A percentile compares a stretch with the other conserved stretches of the same genome.
These are phyloP conservation scores for Primulina eburnea DNA, from an alignment of 257 asterid species.

Conservation along the genomic window DNA sequence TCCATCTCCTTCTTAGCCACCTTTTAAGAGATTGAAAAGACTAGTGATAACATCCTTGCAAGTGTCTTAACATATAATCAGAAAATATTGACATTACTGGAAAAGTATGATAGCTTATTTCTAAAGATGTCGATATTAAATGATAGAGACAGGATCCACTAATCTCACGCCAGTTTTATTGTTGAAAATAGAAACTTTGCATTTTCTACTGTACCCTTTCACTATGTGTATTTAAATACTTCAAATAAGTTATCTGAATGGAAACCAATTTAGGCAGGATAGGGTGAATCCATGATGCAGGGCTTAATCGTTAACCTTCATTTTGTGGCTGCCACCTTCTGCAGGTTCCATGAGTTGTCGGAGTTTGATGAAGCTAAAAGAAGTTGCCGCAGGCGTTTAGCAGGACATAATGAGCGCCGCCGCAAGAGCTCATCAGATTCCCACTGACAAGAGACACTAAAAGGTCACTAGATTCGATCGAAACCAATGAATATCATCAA, in stretches of 20 bases:
- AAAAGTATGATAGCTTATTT: too few relatives aligned
- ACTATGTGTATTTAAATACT: neutral
- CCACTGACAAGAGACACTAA: constrained; percentile 33
- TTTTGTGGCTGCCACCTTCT: constrained; percentile 25
- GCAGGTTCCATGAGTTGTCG: constrained; percentile 80
- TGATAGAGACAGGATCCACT: neutral
- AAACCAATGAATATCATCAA: constrained; percentile 16
- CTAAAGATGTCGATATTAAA: too few relatives aligned
- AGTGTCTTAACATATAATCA: neutral
- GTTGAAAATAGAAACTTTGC: neutral
- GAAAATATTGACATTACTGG: neutral
- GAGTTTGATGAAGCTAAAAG: constrained; percentile 84
- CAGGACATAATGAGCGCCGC: constrained; percentile 90
- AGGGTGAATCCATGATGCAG: constrained; percentile 12
- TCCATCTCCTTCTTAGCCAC: neutral
- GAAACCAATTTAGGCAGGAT: constrained; percentile 15
- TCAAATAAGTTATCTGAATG: neutral
- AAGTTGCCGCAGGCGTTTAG: constrained; percentile 86
- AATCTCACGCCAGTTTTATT: neutral
- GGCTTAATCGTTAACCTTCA: neutral
- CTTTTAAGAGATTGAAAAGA: neutral
- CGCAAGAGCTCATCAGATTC: constrained; percentile 68
- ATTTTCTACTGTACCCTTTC: neutral
- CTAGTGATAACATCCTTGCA: neutral
- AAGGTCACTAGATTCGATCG: constrained; percentile 19